A percentile compares a stretch with the other conserved stretches of the same genome.
Evolutionary conservation across 2,329 filamentous ascomycete genomes (phyloP).

Genomic region (Apiospora arundinis): DNA sequence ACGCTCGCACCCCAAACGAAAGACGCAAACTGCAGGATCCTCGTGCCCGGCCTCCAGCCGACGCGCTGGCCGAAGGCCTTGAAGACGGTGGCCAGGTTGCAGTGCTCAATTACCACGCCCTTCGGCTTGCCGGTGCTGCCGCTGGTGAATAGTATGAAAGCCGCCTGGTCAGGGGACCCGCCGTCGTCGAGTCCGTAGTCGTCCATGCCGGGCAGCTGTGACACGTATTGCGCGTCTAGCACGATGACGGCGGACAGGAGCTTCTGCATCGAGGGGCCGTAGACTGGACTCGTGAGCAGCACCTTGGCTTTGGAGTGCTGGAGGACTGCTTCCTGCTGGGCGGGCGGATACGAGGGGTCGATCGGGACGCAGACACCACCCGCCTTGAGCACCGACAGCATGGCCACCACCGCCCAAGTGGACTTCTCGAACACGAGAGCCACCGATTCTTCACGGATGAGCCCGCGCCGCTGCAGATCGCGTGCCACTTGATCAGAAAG

Average conservation of each 20-base stretch:
- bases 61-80: neutral
- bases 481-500: conserved; percentile 25
- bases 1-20: conserved; percentile 24
- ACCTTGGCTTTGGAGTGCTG: conserved; percentile 11
- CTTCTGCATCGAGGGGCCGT: neutral
- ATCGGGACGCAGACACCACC: conserved; percentile 39
- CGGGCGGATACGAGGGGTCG: neutral
- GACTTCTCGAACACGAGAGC: conserved; percentile 45
- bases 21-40: conserved; percentile 21
- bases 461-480: neutral
- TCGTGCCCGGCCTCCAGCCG: conserved; percentile 26
- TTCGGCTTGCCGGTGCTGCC: neutral
- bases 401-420: conserved; percentile 39
- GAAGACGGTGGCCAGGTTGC: neutral
- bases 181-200: too few species aligned
- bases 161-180: neutral
- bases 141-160: neutral
- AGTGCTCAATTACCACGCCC: neutral
- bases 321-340: conserved; percentile 17
- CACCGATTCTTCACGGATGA: conserved; percentile 27
- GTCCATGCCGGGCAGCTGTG: neutral
- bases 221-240: neutral
- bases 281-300: neutral
- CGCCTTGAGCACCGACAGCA: conserved; percentile 43
- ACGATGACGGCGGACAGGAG: neutral